These are phyloP conservation scores for Raffaelea ambrosiae DNA, from an alignment of 2,329 filamentous ascomycete genomes.

Conservation along the genomic window DNA sequence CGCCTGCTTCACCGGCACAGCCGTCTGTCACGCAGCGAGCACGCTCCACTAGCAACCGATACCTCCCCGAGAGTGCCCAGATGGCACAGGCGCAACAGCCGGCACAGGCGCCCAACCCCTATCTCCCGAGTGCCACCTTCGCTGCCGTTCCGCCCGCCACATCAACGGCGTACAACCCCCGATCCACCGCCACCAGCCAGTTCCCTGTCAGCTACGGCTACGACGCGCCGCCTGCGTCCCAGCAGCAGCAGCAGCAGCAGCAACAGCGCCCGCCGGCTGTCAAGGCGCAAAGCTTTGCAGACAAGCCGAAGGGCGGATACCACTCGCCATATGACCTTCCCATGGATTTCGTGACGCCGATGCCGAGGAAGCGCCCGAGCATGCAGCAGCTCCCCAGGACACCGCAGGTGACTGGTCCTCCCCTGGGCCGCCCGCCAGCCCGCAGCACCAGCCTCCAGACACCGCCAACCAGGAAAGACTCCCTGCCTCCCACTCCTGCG, in stretches of 20 bases:
- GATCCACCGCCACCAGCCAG: slow-evolving; percentile 2
- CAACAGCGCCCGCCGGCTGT: slow-evolving; percentile 12
- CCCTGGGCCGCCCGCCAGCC: slow-evolving; percentile 42
- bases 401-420: slow-evolving; percentile 20
- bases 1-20: background rate
- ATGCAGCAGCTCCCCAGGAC: slow-evolving; percentile 44
- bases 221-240: background rate
- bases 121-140: slow-evolving; percentile 9
- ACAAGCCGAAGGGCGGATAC: slow-evolving; percentile 87
- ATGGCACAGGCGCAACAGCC: background rate
- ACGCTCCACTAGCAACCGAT: slow-evolving; percentile 4
- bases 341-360: slow-evolving; percentile 74
- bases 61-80: slow-evolving; percentile 9
- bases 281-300: slow-evolving; percentile 74
- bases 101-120: slow-evolving; percentile 9
- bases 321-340: slow-evolving; percentile 92
- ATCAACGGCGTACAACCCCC: slow-evolving; percentile 1
- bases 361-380: slow-evolving; percentile 52
- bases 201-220: slow-evolving; percentile 9
- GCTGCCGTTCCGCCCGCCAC: background rate
- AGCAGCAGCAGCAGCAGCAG: slow-evolving; percentile 23
- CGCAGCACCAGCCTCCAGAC: slow-evolving; percentile 54
- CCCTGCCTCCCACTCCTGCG: slow-evolving; percentile 13
- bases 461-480: slow-evolving; percentile 8
- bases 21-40: background rate